Evolutionary conservation across 192 early-diverging fungal species (phyloP).

Genomic region (Backusella australiensis): DNA sequence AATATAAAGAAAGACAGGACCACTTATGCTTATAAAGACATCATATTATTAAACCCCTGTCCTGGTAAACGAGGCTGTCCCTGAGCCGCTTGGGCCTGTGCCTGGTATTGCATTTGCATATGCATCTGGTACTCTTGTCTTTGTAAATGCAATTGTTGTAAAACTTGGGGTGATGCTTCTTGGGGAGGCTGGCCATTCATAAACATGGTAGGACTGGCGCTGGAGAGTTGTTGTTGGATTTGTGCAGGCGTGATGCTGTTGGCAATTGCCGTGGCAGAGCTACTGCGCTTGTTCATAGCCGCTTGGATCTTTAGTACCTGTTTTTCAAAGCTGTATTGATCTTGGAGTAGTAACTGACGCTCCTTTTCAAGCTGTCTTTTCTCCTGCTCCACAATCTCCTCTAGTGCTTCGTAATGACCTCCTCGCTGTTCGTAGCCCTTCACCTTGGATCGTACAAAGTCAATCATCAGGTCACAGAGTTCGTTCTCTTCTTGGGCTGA

Average conservation of each 20-base stretch:
- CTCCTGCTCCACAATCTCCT: slow-evolving; percentile 83
- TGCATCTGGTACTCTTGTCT: slow-evolving; percentile 9
- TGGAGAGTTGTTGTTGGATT: slow-evolving; percentile 17
- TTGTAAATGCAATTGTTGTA: slow-evolving; percentile 12
- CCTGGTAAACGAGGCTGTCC: neutral
- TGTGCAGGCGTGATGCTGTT: slow-evolving; percentile 21
- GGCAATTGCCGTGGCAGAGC: neutral
- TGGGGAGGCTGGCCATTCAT: neutral
- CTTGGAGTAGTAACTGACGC: slow-evolving; percentile 55
- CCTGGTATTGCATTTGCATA: slow-evolving; percentile 13
- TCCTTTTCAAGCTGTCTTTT: slow-evolving; percentile 76
- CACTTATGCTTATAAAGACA: neutral
- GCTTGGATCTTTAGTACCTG: slow-evolving; percentile 6
- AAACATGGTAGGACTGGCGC: slow-evolving; percentile 7
- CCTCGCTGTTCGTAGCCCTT: slow-evolving; percentile 79
- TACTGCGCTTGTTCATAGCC: neutral
- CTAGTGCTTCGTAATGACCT: slow-evolving; percentile 90
- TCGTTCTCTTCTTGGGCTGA: slow-evolving; percentile 80
- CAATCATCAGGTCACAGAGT: slow-evolving; percentile 65
- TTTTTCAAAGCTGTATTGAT: slow-evolving; percentile 53
- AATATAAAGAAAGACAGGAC: too few species aligned
- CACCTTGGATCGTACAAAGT: slow-evolving; percentile 80
- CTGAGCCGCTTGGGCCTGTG: neutral
- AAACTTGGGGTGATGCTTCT: neutral
- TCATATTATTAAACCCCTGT: slow-evolving; percentile 11